These are phyloP conservation scores for Mycena chlorophos DNA, from an alignment of 768 basidiomycete genomes.

Conservation along the genomic window DNA sequence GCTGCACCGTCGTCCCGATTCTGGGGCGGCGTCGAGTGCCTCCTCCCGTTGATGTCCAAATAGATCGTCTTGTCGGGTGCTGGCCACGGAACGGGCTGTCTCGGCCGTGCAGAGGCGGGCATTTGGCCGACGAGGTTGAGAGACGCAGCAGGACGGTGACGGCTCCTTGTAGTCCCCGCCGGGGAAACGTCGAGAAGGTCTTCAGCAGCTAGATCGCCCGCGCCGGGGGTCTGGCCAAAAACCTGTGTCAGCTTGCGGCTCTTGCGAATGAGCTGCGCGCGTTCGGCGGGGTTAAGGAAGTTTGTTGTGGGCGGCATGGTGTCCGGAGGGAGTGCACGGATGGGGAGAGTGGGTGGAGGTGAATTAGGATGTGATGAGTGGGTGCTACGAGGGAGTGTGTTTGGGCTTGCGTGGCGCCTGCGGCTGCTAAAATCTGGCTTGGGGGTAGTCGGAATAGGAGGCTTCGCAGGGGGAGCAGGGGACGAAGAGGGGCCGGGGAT, in stretches of 20 bases:
- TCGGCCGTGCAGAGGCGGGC: constrained; percentile 13
- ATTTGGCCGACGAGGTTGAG: constrained; percentile 27
- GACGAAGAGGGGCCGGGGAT: constrained; percentile 13
- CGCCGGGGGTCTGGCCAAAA: constrained; percentile 68
- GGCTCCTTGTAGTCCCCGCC: background rate
- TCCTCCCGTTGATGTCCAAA: constrained; percentile 32
- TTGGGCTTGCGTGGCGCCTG: constrained; percentile 23
- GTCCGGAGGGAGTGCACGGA: constrained; percentile 14
- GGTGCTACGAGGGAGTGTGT: background rate
- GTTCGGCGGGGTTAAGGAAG: constrained; percentile 59
- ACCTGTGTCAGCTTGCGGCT: constrained; percentile 78
- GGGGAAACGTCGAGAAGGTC: constrained; percentile 25
- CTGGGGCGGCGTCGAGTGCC: constrained; percentile 48
- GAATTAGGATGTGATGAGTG: constrained; percentile 6
- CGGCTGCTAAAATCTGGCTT: constrained; percentile 47
- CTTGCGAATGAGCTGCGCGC: constrained; percentile 70
- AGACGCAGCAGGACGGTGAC: constrained; percentile 31
- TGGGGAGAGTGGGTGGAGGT: constrained; percentile 8
- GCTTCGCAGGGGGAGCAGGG: constrained; percentile 37
- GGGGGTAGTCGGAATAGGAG: constrained; percentile 46
- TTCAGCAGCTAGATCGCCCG: constrained; percentile 40
- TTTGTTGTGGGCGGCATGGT: constrained; percentile 66
- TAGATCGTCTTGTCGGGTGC: constrained; percentile 28
- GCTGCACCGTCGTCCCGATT: constrained; percentile 31
- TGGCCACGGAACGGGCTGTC: constrained; percentile 31